A percentile compares a stretch with the other conserved stretches of the same genome.
Evolutionary conservation across 164 flowering plant species (phyloP).

Genomic region (Stephania cephalantha): DNA sequence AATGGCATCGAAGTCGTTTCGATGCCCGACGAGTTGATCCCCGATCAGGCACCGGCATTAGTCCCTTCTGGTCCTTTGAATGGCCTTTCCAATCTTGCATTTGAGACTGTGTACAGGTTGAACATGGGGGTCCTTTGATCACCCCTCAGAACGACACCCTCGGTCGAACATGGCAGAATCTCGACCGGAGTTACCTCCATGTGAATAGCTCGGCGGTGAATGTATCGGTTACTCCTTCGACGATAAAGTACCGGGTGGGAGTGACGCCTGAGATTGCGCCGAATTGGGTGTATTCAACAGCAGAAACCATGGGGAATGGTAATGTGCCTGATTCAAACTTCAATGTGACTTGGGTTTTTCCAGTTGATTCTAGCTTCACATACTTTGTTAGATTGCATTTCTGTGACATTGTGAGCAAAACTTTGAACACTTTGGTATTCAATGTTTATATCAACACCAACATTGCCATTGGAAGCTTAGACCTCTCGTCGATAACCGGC

Average conservation of each 20-base stretch:
- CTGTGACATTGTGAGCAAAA: conserved; percentile 74
- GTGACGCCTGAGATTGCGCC: conserved; percentile 72
- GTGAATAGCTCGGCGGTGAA: conserved; percentile 23
- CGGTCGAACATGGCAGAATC: conserved; percentile 37
- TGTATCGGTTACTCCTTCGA: conserved; percentile 15
- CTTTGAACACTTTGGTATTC: conserved; percentile 56
- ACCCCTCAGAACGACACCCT: conserved; percentile 35
- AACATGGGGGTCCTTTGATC: conserved; percentile 36
- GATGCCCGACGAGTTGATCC: conserved; percentile 28
- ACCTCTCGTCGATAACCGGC: conserved; percentile 8
- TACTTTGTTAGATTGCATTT: conserved; percentile 81
- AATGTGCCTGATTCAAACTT: conserved; percentile 48
- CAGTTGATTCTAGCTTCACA: conserved; percentile 55
- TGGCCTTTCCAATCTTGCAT: conserved; percentile 23
- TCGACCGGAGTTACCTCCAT: conserved; percentile 30
- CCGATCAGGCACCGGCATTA: conserved; percentile 21
- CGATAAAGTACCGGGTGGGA: conserved; percentile 27
- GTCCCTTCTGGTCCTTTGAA: conserved; percentile 13
- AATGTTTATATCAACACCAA: conserved; percentile 45
- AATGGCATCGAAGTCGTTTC: conserved; percentile 36
- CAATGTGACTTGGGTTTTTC: conserved; percentile 86
- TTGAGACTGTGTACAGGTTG: conserved; percentile 30
- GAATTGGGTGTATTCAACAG: conserved; percentile 77
- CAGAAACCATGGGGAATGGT: conserved; percentile 63
- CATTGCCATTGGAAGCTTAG: conserved; percentile 15